Base-by-base conservation (phyloP, 306 rosid genomes). In the Prinsepia uniflora region DNA sequence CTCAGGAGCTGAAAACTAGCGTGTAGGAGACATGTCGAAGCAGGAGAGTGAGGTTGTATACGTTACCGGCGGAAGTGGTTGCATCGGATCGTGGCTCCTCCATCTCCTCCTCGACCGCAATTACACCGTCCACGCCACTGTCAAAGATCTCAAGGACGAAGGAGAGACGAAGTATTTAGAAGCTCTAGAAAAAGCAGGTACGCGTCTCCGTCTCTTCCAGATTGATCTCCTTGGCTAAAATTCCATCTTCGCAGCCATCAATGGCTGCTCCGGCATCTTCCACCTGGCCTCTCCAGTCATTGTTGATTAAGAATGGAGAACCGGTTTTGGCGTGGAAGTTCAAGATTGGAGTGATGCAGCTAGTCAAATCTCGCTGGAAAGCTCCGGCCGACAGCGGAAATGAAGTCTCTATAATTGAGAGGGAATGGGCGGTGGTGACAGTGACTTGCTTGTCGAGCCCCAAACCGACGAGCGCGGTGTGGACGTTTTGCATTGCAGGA, bases 61-160 rank as follows among this genome's bases (percentile, higher is more conserved):
- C 78, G 98, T 92, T 42, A 92, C 98, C 57, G 98, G 98, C n/a
- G 96, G 80, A 61, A 90, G 98, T 41, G 96, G 98, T 46, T 77
- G 85, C 79, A 92, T 92, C 4, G 96, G 98, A 13, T 90, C 98
- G 10, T 92, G 96, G 87, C 77, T 92, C 11, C 96, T 88, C 58
- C 85, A 65, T 45, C 91, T 86, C 77, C 98, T 92, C 44, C 89
- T 90, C 61, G 80, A 71, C 68, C 96, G 96, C 1, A 92, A 96
- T 65, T 93, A 88, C 90, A 76, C 87, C 74, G 91, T 93, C 65
- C 86, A 90, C 78, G 96, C 96, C 72, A 88, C 98, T 71, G 90
- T 88, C 22, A 81, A 85, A 78, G 75, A 90, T 70, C 91, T 92
- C 84, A 75, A 81, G 11, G 89, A 90, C 68, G 89, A 86, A 0